Percentiles rank a stretch among this genome's conserved stretches.
These are phyloP conservation scores for Nephelium lappaceum DNA, from an alignment of 345 rosid genomes.

Conservation along the genomic window DNA sequence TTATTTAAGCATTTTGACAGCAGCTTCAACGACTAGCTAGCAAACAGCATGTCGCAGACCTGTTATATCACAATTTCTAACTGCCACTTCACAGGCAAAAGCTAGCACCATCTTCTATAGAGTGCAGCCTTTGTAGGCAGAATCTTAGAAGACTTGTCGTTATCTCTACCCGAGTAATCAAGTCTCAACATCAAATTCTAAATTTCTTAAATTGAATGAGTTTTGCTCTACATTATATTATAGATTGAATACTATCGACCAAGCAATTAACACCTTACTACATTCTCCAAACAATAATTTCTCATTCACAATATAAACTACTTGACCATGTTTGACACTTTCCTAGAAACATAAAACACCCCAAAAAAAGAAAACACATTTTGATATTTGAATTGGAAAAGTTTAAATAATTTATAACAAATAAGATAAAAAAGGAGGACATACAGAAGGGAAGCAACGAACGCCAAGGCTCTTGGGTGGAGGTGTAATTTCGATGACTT, in stretches of 20 bases:
- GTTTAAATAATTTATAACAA: no score
- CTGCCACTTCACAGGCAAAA: not conserved
- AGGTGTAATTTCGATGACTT: slow-evolving; percentile 91
- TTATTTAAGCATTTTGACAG: slow-evolving; percentile 4
- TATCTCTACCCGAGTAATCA: not conserved
- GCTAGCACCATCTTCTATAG: not conserved
- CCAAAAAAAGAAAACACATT: no score
- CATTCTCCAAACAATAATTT: no score
- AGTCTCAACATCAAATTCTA: not conserved
- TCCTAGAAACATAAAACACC: no score
- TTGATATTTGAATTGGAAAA: no score
- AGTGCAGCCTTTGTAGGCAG: not conserved
- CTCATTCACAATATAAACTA: no score
- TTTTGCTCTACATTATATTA: no score
- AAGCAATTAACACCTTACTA: no score
- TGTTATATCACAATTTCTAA: not conserved
- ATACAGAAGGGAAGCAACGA: slow-evolving; percentile 80
- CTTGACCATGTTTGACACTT: no score
- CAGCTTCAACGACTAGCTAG: not conserved
- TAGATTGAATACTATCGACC: not conserved
- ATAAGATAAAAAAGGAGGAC: slow-evolving; percentile 17
- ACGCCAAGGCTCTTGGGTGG: slow-evolving; percentile 90
- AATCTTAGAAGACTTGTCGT: not conserved
- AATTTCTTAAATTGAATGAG: not conserved
- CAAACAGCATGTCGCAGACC: slow-evolving; percentile 3